Conservation (phyloP, 2,329 filamentous ascomycete genomes). For the Aureobasidium lini region DNA sequence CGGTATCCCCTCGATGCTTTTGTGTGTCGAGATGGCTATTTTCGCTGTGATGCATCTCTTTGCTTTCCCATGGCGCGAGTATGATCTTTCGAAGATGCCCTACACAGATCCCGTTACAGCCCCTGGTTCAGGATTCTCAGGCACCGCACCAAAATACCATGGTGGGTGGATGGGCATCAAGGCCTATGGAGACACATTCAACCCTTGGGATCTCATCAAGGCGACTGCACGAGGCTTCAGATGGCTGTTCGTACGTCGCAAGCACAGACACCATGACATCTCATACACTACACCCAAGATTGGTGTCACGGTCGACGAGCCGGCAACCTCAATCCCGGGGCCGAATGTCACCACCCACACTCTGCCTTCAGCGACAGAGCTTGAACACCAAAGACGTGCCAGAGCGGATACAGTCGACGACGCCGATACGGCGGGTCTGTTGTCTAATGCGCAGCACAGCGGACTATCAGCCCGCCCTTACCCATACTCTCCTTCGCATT, state of each 20-base stretch:
- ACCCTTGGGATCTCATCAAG: conserved; percentile 77
- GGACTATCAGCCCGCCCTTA: background rate
- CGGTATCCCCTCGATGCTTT: conserved; percentile 67
- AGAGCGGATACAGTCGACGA: conserved; percentile 10
- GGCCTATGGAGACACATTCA: conserved; percentile 65
- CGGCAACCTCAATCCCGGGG: conserved; percentile 5
- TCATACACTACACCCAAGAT: conserved; percentile 27
- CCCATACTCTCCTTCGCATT: conserved; percentile 6
- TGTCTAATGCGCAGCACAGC: conserved; percentile 7
- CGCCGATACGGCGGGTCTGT: conserved; percentile 2
- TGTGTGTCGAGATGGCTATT: conserved; percentile 78
- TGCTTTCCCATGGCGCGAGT: conserved; percentile 72
- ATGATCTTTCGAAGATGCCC: conserved; percentile 36
- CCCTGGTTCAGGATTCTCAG: conserved; percentile 20
- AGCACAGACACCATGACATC: conserved; percentile 42
- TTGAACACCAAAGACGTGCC: conserved; percentile 8
- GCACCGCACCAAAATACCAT: conserved; percentile 38
- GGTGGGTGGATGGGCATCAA: conserved; percentile 58
- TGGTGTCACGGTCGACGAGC: conserved; percentile 1
- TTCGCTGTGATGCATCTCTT: conserved; percentile 74
- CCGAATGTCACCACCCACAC: conserved; percentile 7
- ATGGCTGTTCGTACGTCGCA: conserved; percentile 72
- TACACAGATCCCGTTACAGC: conserved; percentile 23
- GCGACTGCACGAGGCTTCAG: conserved; percentile 68
- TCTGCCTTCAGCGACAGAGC: conserved; percentile 6